Evolutionary conservation across 352 stramenopile genomes (phyloP), one percentile per base, ranked within the genome.

Genomic region (Phytophthora ohioensis): DNA sequence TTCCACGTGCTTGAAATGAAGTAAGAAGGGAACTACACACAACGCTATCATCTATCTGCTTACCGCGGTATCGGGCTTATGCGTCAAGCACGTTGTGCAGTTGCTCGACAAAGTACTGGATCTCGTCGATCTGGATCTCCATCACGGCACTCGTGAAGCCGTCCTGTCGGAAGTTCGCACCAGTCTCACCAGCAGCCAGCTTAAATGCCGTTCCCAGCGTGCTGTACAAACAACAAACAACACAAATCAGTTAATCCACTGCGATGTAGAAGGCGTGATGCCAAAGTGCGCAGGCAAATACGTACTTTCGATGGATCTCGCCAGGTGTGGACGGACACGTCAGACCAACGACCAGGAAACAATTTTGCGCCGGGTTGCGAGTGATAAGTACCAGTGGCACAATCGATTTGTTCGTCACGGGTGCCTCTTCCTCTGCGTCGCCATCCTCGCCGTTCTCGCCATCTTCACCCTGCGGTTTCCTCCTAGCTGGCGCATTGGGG

Each of bases 61-160:
- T 69, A 67, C 51, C 51, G 31, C 13, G 27, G 21, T 30, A n/a
- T 41, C 36, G 38, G n/a, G 15, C 59, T 77, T 90, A 95, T 8
- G 88, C 88, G 67, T 97, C 90, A 11, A 97, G 74, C 21, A 94
- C 82, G 67, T 95, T 98, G 84, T 98, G 94, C 7, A 99, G 78
- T 63, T 98, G 93, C 78, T 99, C 96, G 68, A 98, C 88, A 76
- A 99, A 99, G 72, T 94, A 94, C 69, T 98, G 92, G 57, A 98
- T 97, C 78, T 98, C 91, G 51, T 96, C 87, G 53, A 90, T 96
- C 60, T 93, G 85, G 51, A 99, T 97, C 82, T 99, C 95, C 63
- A 99, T 97, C 4, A 99, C 95, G 41, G 97, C 95, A 55, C 90
- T 98, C 61, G 98, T 95, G 74, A 99, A 99, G 58, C 95, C 95